phyloP scores from a whole-genome alignment of 2,329 filamentous ascomycete genomes.

The Cercospora sp. region DNA sequence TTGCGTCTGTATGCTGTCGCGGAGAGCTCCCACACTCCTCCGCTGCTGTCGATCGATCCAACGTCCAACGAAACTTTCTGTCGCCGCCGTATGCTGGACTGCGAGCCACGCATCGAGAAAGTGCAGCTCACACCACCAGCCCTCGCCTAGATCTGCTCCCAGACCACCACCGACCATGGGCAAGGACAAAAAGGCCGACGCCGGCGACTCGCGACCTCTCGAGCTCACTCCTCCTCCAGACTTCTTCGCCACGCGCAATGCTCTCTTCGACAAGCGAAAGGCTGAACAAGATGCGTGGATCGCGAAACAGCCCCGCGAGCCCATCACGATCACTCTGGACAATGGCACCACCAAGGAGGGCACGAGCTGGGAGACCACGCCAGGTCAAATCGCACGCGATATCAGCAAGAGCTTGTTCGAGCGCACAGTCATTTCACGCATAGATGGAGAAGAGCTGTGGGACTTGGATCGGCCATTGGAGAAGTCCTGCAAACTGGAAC shows the following conservation, averaged over 20 bases:
- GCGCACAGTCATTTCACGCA: constrained; percentile 80
- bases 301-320: constrained; percentile 66
- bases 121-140: constrained; percentile 11
- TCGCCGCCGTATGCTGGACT: constrained; percentile 17
- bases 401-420: constrained; percentile 85
- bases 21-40: constrained; percentile 9
- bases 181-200: constrained; percentile 47
- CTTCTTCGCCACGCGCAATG: constrained; percentile 79
- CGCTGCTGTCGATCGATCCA: constrained; percentile 6
- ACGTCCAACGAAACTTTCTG: not conserved
- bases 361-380: constrained; percentile 89
- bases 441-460: constrained; percentile 80
- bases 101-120: constrained; percentile 6
- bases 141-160: not conserved
- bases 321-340: constrained; percentile 71
- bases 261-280: constrained; percentile 86
- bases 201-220: constrained; percentile 45
- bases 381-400: constrained; percentile 70
- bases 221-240: constrained; percentile 61
- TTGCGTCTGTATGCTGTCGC: constrained; percentile 13
- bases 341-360: constrained; percentile 71
- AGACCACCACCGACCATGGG: constrained; percentile 27
- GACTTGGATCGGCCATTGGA: constrained; percentile 89
- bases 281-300: constrained; percentile 77
- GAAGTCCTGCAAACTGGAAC: constrained; percentile 78